phyloP scores from a whole-genome alignment of 192 early-diverging fungal species.

The Rhizoclosmatium sp. region DNA sequence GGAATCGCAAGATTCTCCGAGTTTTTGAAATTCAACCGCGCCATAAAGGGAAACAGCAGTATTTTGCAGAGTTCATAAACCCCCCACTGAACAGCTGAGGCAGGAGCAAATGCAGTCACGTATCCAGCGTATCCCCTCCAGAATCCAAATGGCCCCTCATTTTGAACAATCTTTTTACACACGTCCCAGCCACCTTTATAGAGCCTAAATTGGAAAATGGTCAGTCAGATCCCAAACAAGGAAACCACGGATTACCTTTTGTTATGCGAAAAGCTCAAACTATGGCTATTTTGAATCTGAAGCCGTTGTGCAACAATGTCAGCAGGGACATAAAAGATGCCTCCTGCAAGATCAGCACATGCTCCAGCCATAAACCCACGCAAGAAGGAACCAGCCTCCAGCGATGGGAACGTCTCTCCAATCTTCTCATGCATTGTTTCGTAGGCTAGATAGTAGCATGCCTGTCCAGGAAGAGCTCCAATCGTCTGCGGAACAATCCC shows the following conservation, averaged over 20 bases:
- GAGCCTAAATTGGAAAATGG: conserved; percentile 13
- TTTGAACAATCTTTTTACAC: conserved; percentile 33
- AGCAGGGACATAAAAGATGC: conserved; percentile 54
- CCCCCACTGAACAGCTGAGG: conserved; percentile 59
- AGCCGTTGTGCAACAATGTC: conserved; percentile 61
- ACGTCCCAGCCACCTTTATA: conserved; percentile 48
- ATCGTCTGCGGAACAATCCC: conserved; percentile 50
- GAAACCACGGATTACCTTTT: conserved; percentile 32
- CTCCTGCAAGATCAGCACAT: conserved; percentile 36
- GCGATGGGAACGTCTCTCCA: neutral
- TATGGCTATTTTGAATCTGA: conserved; percentile 49
- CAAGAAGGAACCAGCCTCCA: conserved; percentile 36
- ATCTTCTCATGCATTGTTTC: conserved; percentile 52
- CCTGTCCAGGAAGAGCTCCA: conserved; percentile 59
- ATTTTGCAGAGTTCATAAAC: conserved; percentile 54
- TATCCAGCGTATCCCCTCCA: conserved; percentile 56
- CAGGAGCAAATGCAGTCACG: conserved; percentile 54
- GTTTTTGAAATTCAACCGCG: conserved; percentile 4
- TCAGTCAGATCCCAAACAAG: neutral
- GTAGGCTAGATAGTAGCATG: conserved; percentile 55
- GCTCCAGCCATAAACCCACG: conserved; percentile 55
- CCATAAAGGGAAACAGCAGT: conserved; percentile 32
- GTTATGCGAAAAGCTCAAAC: conserved; percentile 54
- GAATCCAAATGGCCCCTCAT: conserved; percentile 51
- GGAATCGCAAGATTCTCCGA: conserved; percentile 37